Evolutionary conservation across 805 yeast species (phyloP).

Genomic region (Yarrowia bubula): DNA sequence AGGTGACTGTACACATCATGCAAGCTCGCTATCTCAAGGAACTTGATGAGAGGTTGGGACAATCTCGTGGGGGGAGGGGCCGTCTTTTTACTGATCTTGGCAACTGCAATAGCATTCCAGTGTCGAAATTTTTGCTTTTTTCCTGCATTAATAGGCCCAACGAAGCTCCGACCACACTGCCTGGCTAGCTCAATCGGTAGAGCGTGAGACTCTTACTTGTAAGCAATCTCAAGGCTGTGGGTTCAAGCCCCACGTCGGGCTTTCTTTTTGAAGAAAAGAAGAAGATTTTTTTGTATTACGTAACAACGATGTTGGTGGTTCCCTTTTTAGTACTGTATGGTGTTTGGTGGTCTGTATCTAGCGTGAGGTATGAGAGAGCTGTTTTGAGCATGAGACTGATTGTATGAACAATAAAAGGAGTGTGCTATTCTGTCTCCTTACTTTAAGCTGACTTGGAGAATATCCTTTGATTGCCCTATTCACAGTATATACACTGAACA

Average conservation of each 20-base stretch:
- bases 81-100: not conserved
- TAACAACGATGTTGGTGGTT: not conserved
- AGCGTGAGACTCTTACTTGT: constrained; percentile 20
- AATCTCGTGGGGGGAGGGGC: not conserved
- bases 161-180: not conserved
- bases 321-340: too few relatives aligned
- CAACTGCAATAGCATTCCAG: too few relatives aligned
- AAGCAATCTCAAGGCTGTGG: constrained; percentile 22
- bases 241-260: constrained; percentile 27
- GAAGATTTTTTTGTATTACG: not conserved
- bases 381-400: too few relatives aligned
- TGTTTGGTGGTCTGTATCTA: too few relatives aligned
- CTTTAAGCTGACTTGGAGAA: too few relatives aligned
- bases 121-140: not conserved
- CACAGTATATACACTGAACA: too few relatives aligned
- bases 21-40: not conserved
- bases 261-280: not conserved
- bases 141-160: not conserved
- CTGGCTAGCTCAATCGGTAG: constrained; percentile 26
- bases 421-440: too few relatives aligned
- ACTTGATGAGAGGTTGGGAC: not conserved
- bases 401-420: too few relatives aligned
- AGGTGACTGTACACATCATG: not conserved
- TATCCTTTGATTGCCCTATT: too few relatives aligned
- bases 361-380: too few relatives aligned